A percentile compares a stretch with the other conserved stretches of the same genome.
Conservation (phyloP, 2,329 filamentous ascomycete genomes). For the Diplodia intermedia region DNA sequence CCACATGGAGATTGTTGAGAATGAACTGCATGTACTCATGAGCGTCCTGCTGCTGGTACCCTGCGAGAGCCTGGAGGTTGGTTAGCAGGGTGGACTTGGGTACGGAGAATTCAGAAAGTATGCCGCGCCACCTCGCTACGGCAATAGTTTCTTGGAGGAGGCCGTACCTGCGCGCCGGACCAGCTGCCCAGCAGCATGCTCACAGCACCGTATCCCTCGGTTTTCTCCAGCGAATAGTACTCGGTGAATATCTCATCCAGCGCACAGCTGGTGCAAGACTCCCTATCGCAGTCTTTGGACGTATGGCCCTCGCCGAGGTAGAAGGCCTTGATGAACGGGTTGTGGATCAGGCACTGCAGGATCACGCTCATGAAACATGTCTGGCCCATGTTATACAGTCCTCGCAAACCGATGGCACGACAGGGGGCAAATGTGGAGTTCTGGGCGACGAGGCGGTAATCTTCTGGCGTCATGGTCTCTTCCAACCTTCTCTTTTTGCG, state of each 20-base stretch:
- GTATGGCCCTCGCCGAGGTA: slow-evolving; percentile 92
- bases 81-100: not conserved
- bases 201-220: slow-evolving; percentile 88
- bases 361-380: slow-evolving; percentile 99
- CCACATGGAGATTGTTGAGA: slow-evolving; percentile 83
- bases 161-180: slow-evolving; percentile 74
- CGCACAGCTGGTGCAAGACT: slow-evolving; percentile 66
- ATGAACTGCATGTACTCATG: slow-evolving; percentile 98
- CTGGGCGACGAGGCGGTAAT: slow-evolving; percentile 75
- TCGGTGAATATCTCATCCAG: slow-evolving; percentile 69
- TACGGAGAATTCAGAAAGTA: not conserved
- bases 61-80: slow-evolving; percentile 61
- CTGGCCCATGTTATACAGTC: slow-evolving; percentile 96
- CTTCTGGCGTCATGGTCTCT: slow-evolving; percentile 68
- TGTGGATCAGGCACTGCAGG: slow-evolving; percentile 90
- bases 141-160: not conserved
- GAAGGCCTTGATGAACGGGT: slow-evolving; percentile 88
- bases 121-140: not conserved
- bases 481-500: slow-evolving; percentile 77
- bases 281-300: slow-evolving; percentile 70
- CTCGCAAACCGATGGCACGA: slow-evolving; percentile 83
- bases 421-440: slow-evolving; percentile 85
- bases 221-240: slow-evolving; percentile 74
- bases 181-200: slow-evolving; percentile 89
- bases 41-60: slow-evolving; percentile 94